Evolutionary conservation across 441 rosid species (phyloP).

Genomic region (Corymbia citriodora): DNA sequence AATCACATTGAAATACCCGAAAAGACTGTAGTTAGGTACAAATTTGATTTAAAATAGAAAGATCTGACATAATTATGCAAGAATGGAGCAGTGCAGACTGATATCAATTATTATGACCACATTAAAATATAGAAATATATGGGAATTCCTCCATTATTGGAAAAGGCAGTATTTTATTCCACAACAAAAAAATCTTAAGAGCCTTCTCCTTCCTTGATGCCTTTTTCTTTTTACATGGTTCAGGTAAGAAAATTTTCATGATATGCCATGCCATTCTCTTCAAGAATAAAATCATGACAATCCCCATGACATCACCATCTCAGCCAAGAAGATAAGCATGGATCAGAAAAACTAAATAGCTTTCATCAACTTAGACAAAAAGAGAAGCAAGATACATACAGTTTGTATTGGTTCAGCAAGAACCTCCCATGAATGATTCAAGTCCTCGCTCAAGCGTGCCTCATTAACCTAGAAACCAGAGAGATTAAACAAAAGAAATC

Average conservation of each 20-base stretch:
- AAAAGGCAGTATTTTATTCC: neutral
- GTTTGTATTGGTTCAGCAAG: slow-evolving; percentile 94
- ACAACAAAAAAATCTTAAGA: neutral
- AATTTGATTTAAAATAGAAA: neutral
- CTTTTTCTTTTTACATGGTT: neutral
- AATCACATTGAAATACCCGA: neutral
- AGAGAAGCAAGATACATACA: slow-evolving; percentile 28
- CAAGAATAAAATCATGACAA: neutral
- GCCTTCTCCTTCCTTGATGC: neutral
- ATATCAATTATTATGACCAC: neutral
- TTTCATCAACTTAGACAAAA: neutral
- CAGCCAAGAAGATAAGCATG: neutral
- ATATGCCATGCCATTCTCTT: neutral
- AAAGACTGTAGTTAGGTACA: neutral
- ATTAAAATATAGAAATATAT: neutral
- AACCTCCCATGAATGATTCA: slow-evolving; percentile 88
- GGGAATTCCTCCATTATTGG: neutral
- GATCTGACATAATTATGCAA: neutral
- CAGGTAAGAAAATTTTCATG: neutral
- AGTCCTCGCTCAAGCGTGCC: slow-evolving; percentile 64
- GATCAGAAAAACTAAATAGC: neutral
- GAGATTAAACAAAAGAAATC: neutral
- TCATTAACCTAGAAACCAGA: slow-evolving; percentile 56
- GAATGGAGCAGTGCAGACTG: neutral
- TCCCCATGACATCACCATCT: neutral